Evolutionary conservation across 768 basidiomycete species (phyloP), one percentile per base, ranked within the genome.

Genomic region (Suillus brevipes): DNA sequence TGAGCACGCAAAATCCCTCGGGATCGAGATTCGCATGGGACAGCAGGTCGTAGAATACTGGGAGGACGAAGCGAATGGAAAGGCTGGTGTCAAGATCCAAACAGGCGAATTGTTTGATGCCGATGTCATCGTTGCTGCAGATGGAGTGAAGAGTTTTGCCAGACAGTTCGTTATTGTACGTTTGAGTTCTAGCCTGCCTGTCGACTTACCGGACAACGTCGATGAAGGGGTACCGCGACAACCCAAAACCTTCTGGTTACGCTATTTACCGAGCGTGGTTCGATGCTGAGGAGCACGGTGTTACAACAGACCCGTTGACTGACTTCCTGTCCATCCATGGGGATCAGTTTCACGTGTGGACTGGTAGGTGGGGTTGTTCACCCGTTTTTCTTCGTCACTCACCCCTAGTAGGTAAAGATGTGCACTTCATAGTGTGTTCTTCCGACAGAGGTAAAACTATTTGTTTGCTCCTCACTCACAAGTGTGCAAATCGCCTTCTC

Each of bases 211-310:
- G 53, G 25, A 20, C 6, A 34, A 55, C 10, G 6, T 34, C 10
- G 50, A n/a, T 6, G 12, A 61, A 75, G 71, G 70, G 66, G 23
- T 69, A 68, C 36, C 42, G 64, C 25, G 75, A 78, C 49, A 65
- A 66, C 43, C 68, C 70, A 23, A 68, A 67, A 62, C 62, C 63
- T 38, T 70, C 67, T 43, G 68, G 71, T 16, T 72, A 73, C 23
- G 67, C 67, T n/a, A 69, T 76, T 42, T 75, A 69, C 59, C 71
- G 71, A n/a, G 66, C 71, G 25, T 73, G 67, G 71, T 70, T 73
- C 52, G 62, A 68, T 60, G 61, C 72, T 34, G 63, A 67, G 49
- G 65, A 65, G 43, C 62, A 65, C 45, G 72, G 71, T 16, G 61
- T 71, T 23, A 71, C 68, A 57, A 62, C 56, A 40, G 67, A 71